Base-by-base conservation (phyloP, 805 yeast species). In the Ogataea zsoltii region DNA sequence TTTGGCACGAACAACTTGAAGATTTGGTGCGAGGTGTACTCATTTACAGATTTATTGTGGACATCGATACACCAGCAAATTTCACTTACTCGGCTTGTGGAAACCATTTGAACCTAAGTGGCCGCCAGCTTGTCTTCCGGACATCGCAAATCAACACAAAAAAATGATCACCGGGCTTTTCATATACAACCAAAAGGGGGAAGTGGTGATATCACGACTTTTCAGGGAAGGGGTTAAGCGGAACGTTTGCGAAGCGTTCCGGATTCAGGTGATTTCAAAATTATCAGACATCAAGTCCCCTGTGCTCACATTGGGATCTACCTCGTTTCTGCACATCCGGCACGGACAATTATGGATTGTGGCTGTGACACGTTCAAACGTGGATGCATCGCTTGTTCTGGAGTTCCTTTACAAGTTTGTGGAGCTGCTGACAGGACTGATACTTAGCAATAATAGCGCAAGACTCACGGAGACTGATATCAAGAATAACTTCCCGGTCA, bases 351-450 rank as follows among this genome's bases (percentile, higher is more conserved):
- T 92, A 13, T 94, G 95, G 85, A 57, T 89, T 7, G 96, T 91
- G 10, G 96, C 91, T 0, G 90, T 91, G n/a, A 80, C 95, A 1
- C 76, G 97, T 50, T 83, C 89, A 34, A 94, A 92, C 61, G 88
- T 84, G 30, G 97, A 92, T 61, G 90, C 91, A 28, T 79, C 90
- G 1, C 64, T 81, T 3, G 78, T 91, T 1, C 79, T 90, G 60
- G 97, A 92, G 68, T 88, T 85, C 57, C 67, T 92, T 17, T 80
- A 80, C 67, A 76, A 77, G 47, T 68, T 92, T 18, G 77, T 80
- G 43, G 65, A 69, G 5, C 59, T 88, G 2, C 67, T 89, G 43
- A 66, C 71, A 41, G 67, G 67, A n/a, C 46, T 58, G 19, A 33
- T 57, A 6, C 37, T 51, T 16, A 38, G 28, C 15, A 75, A 74